A percentile compares a stretch with the other conserved stretches of the same genome.
Evolutionary conservation across 768 basidiomycete genomes (phyloP).

Genomic region (Trametes coccinea): DNA sequence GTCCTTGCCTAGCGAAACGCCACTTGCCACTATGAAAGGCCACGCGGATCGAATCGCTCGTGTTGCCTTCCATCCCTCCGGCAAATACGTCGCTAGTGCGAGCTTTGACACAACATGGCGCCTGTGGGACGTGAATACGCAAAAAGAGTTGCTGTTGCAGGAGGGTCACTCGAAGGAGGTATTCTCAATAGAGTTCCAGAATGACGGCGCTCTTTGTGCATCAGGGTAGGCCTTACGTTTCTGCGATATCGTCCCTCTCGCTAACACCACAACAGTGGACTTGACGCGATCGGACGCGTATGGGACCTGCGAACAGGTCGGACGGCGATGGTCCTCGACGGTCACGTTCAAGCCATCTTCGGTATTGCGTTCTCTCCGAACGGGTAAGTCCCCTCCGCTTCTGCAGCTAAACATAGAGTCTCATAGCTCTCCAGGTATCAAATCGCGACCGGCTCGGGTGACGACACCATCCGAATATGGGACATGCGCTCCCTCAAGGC

Average conservation of each 20-base stretch:
- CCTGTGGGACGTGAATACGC: slow-evolving; percentile 87
- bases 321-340: slow-evolving; percentile 97
- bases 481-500: slow-evolving; percentile 92
- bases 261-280: slow-evolving; percentile 55
- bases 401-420: background rate
- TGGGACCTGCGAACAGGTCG: slow-evolving; percentile 96
- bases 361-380: slow-evolving; percentile 93
- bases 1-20: slow-evolving; percentile 62
- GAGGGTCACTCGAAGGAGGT: slow-evolving; percentile 98
- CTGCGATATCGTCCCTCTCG: background rate
- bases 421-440: slow-evolving; percentile 67
- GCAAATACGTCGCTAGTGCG: slow-evolving; percentile 89
- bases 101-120: slow-evolving; percentile 98
- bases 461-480: slow-evolving; percentile 99
- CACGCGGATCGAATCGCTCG: slow-evolving; percentile 91
- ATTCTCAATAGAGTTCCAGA: slow-evolving; percentile 93
- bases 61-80: slow-evolving; percentile 95
- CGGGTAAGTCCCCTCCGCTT: slow-evolving; percentile 51
- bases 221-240: slow-evolving; percentile 68
- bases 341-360: slow-evolving; percentile 92
- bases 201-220: slow-evolving; percentile 89
- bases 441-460: slow-evolving; percentile 94
- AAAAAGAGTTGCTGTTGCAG: slow-evolving; percentile 83
- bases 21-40: slow-evolving; percentile 83
- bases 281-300: slow-evolving; percentile 95